Evolutionary conservation across 2,329 filamentous ascomycete genomes (phyloP).

Genomic region (Colletotrichum sublineola): DNA sequence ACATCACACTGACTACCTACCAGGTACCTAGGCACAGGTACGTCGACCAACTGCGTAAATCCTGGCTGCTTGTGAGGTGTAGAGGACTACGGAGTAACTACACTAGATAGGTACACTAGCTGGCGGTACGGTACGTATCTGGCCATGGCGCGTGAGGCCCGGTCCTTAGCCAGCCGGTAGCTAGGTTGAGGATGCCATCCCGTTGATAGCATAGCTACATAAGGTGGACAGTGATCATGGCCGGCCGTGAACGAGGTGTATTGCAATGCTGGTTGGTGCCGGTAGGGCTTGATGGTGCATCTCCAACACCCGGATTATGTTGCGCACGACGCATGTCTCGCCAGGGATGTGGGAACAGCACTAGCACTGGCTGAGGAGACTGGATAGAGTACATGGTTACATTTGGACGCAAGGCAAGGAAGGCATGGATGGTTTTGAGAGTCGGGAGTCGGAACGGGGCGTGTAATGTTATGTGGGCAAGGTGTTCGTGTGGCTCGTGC

Average conservation of each 20-base stretch:
- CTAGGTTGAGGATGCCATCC: conserved; percentile 34
- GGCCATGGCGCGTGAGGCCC: conserved; percentile 18
- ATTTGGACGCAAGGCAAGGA: neutral
- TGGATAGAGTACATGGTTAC: neutral
- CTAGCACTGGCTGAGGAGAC: neutral
- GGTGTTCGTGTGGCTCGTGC: conserved; percentile 32
- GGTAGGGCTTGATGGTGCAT: conserved; percentile 25
- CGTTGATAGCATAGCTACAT: conserved; percentile 32
- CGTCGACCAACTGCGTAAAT: neutral
- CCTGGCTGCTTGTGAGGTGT: neutral
- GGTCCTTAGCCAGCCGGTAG: conserved; percentile 18
- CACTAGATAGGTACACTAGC: neutral
- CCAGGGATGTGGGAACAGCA: conserved; percentile 25
- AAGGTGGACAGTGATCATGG: conserved; percentile 18
- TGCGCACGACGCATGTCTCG: conserved; percentile 28
- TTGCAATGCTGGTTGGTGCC: conserved; percentile 25
- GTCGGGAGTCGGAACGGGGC: conserved; percentile 22
- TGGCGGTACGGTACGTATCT: neutral
- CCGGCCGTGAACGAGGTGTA: conserved; percentile 3
- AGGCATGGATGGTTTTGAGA: neutral
- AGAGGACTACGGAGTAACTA: neutral
- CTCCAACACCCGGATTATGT: neutral
- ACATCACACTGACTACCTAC: neutral
- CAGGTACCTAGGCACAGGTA: neutral
- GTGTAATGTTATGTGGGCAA: conserved; percentile 31